phyloP scores from a whole-genome alignment of 768 basidiomycete genomes.

The Suillus placidus region DNA sequence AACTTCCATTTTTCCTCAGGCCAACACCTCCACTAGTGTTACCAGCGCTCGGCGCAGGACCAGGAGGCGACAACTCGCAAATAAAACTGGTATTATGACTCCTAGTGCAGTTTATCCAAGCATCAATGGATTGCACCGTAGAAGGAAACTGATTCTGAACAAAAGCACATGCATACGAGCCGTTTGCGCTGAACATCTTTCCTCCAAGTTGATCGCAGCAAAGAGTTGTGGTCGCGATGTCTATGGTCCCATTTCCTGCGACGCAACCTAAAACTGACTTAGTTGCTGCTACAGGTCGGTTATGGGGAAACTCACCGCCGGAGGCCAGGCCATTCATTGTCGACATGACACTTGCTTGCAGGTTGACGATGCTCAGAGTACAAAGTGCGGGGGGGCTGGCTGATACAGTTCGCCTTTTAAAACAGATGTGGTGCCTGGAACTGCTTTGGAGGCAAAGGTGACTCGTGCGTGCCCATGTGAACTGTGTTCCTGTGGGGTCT shows the following conservation, averaged over 20 bases:
- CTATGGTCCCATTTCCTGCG: background rate
- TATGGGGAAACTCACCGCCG: background rate
- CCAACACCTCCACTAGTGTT: background rate
- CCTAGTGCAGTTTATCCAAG: background rate
- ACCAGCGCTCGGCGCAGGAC: background rate
- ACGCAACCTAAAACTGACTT: background rate
- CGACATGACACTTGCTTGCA: background rate
- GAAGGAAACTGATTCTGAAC: background rate
- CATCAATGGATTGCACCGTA: background rate
- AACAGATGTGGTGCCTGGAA: too few relatives aligned
- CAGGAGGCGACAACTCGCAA: background rate
- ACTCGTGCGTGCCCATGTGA: too few relatives aligned
- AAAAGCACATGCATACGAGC: background rate
- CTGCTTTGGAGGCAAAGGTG: too few relatives aligned
- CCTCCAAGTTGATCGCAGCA: background rate
- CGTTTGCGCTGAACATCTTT: background rate
- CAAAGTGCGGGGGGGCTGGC: too few relatives aligned
- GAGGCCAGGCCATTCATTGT: too few relatives aligned
- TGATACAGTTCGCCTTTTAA: too few relatives aligned
- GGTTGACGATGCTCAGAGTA: too few relatives aligned
- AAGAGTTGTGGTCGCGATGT: background rate
- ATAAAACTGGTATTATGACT: too few relatives aligned
- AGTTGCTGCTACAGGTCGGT: background rate
- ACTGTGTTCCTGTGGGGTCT: too few relatives aligned
- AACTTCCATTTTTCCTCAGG: background rate